Evolutionary conservation across 1,139 yeast species (phyloP), one percentile per base, ranked within the genome.

Genomic region (Kodamaea derodonti): DNA sequence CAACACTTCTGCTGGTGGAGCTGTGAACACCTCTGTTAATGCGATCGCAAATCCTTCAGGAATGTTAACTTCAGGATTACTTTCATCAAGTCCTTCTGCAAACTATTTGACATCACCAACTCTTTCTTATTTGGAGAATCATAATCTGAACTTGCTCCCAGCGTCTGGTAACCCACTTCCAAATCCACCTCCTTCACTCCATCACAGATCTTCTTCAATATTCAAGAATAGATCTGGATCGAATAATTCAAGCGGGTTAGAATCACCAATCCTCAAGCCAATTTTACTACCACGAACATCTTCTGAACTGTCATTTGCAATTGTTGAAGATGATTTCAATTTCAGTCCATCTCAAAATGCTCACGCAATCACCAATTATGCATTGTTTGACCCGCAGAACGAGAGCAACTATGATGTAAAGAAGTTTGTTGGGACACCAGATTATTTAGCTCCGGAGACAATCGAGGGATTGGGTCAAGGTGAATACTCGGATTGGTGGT

Each of bases 401-500:
- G 74, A 70, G 33, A 63, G 70, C 23, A 70, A 73, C 36, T 43
- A 45, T 24, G 62, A 57, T 14, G 44, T 54, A 23, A 65, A 63
- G 33, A 77, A 74, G 45, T 90, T 92, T 52, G 95, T 88, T 24
- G 99, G 99, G 0, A 94, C 99, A 0, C 98, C 99, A 0, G 99
- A 94, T 54, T 94, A 94, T 57, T 72, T 94, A 27, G 95, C 99
- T 0, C 99, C 99, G 0, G 99, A 94, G 54, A 90, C 97, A 0
- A 87, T 94, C 43, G 69, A 75, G 31, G 97, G 97, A 22, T 70
- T 72, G 5, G 86, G 87, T 0, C 97, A 92, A 55, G 87, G 82
- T 43, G 92, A 82, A 47, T 76, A 83, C 29, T 81, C 95, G 25
- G 99, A 94, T 65, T 94, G 98, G 98, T 94, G 98, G 98, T 86